Evolutionary conservation across 2,329 filamentous ascomycete genomes (phyloP), one percentile per base, ranked within the genome.

Genomic region (Neonectria sp.): DNA sequence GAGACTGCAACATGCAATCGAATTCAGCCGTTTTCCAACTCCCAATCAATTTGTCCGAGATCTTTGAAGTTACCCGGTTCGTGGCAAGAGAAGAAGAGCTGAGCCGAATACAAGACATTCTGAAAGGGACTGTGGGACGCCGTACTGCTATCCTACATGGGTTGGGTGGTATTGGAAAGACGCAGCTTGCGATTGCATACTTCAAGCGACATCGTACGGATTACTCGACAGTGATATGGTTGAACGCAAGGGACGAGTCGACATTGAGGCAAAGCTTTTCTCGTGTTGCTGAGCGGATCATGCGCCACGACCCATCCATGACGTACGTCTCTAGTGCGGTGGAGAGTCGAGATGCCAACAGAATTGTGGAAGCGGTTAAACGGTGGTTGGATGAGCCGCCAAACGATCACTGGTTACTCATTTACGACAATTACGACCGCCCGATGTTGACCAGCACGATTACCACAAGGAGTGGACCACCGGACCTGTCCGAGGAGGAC

Each of bases 131-230:
- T 15, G 45, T 40, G 8, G 52, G 64, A 3, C 69, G 72, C 27
- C 63, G 60, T 3, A 71, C 55, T 35, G 74, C 78, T 27, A 73
- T 82, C 43, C 71, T 85, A 9, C 75, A 83, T 58, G 82, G 82
- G 21, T 72, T 83, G 7, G 82, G 83, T n/a, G 82, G 83, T 7
- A 83, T 85, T 46, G 82, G 81, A 29, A 85, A 85, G 75, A 84
- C 82, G 21, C 79, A 85, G 69, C 75, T 84, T 27, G 75, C 78
- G 9, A 70, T 83, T 12, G 74, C 77, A 55, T 85, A 81, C 71
- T 73, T 77, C 3, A 78, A 76, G 69, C 69, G 67, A 40, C 68
- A 84, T 63, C 73, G 74, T 40, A 62, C 74, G 17, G 73, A 78
- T 9, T 84, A 83, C 70, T 76, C 78, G 1, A 79, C 81, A 1